Evolutionary conservation across 306 rosid species (phyloP), one percentile per base, ranked within the genome.

Genomic region (Ochetophila trinervis): DNA sequence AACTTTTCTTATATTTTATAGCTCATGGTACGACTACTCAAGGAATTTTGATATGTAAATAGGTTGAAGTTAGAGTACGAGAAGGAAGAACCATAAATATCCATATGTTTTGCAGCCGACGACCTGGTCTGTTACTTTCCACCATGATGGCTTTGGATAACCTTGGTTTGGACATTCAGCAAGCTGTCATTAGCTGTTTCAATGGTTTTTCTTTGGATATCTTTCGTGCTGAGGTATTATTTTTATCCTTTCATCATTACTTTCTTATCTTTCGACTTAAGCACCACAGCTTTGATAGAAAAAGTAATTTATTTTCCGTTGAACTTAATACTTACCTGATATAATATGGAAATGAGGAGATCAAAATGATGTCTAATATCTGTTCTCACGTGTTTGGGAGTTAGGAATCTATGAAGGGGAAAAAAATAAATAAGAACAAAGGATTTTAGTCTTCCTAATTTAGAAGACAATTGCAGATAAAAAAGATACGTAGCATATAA

Each of bases 141-240:
- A 84, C 97, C 55, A 84, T 93, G 89, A 87, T 85, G 78, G 93
- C 96, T 63, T 62, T 93, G 79, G 99, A 93, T 59, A 87, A 70
- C 83, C 91, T 93, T 3, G 99, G 99, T 57, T 67, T 93, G 80
- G 99, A 93, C 76, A 83, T 93, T 74, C 99, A 93, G 71, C 99
- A 93, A 61, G 99, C 99, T 51, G 97, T 93, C 45, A 90, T 93
- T 57, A 93, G 99, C 71, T 93, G 99, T 81, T 93, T 93, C 77
- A 90, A 93, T 69, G 99, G 97, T 24, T 93, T 93, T 68, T 97
- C 99, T 72, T 77, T 93, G 70, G 99, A 93, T 58, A 84, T 93
- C 47, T 93, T 93, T 84, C 85, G 95, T 56, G 97, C 99, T 22
- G 97, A 93, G 97, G 99, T 93, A 79, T 27, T 27, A 53, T n/a